phyloP scores from a whole-genome alignment of 2,329 filamentous ascomycete genomes.

The Fusarium sp. region DNA sequence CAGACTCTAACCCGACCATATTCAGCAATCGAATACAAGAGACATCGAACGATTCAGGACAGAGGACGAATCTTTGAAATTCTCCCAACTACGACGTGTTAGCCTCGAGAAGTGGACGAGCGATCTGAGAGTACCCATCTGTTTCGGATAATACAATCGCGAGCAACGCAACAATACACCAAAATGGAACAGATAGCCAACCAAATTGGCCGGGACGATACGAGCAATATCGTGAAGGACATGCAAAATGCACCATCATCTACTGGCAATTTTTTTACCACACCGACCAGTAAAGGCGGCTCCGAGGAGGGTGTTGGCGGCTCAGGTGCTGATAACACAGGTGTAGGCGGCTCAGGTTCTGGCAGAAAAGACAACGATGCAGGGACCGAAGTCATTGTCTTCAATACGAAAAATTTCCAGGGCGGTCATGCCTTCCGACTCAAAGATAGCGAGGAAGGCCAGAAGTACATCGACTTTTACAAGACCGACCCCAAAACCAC shows the following conservation, averaged over 20 bases:
- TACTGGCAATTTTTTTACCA: neutral
- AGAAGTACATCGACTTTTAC: neutral
- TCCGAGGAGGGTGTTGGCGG: neutral
- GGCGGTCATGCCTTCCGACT: neutral
- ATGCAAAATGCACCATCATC: conserved; percentile 1
- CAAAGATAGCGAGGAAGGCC: neutral
- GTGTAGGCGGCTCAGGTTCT: neutral
- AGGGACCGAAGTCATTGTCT: neutral
- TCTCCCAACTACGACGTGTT: neutral
- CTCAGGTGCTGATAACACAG: neutral
- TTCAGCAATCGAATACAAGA: neutral
- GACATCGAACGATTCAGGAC: conserved; percentile 17
- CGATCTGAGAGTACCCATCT: neutral
- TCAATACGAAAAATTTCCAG: neutral
- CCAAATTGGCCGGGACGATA: conserved; percentile 3
- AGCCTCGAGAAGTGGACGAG: neutral
- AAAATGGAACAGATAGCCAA: conserved; percentile 30
- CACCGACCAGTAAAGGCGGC: neutral
- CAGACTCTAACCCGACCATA: neutral
- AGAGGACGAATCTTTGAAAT: neutral
- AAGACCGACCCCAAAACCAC: neutral
- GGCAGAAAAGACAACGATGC: neutral
- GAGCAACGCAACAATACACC: neutral
- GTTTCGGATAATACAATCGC: neutral
- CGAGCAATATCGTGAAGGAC: conserved; percentile 1